These are phyloP conservation scores for Hansenula lynferdii DNA, from an alignment of 1,139 yeast species.

Conservation along the genomic window DNA sequence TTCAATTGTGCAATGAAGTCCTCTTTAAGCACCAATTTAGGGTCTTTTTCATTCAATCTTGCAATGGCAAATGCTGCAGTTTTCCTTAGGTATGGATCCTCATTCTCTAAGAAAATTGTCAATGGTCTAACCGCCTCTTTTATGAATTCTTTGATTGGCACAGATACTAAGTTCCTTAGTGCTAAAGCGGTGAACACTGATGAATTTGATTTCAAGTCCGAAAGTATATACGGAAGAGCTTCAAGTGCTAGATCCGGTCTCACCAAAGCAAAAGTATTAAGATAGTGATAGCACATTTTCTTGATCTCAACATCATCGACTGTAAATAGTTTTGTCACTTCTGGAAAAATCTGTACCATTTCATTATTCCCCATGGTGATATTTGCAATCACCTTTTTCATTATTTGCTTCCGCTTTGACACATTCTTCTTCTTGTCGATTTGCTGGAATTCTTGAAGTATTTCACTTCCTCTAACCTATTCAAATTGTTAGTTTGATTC, in stretches of 20 bases:
- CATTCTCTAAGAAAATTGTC: slow-evolving; percentile 38
- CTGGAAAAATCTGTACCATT: slow-evolving; percentile 62
- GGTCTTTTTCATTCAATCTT: slow-evolving; percentile 57
- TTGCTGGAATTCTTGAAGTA: slow-evolving; percentile 28
- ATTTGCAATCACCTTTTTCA: slow-evolving; percentile 79
- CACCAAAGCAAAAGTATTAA: slow-evolving; percentile 55
- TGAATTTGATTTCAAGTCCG: slow-evolving; percentile 43
- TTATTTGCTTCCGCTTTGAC: slow-evolving; percentile 49
- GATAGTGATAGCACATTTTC: slow-evolving; percentile 58
- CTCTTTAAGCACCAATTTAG: slow-evolving; percentile 38
- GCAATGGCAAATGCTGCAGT: slow-evolving; percentile 70
- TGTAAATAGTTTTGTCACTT: slow-evolving; percentile 55
- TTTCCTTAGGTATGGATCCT: slow-evolving; percentile 59
- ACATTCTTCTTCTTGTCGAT: slow-evolving; percentile 28
- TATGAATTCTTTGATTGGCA: slow-evolving; percentile 50
- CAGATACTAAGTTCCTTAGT: slow-evolving; percentile 56
- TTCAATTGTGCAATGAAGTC: slow-evolving; percentile 53
- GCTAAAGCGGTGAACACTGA: slow-evolving; percentile 49
- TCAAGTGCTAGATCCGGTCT: slow-evolving; percentile 52
- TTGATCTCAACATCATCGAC: slow-evolving; percentile 69
- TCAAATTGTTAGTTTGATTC: neutral
- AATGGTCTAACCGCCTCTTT: slow-evolving; percentile 39
- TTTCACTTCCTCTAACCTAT: slow-evolving; percentile 26
- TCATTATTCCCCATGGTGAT: slow-evolving; percentile 80
- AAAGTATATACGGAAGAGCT: slow-evolving; percentile 51